These are phyloP conservation scores for Dactylis glomerata DNA, from an alignment of 176 grass and related monocot genomes.

Conservation along the genomic window DNA sequence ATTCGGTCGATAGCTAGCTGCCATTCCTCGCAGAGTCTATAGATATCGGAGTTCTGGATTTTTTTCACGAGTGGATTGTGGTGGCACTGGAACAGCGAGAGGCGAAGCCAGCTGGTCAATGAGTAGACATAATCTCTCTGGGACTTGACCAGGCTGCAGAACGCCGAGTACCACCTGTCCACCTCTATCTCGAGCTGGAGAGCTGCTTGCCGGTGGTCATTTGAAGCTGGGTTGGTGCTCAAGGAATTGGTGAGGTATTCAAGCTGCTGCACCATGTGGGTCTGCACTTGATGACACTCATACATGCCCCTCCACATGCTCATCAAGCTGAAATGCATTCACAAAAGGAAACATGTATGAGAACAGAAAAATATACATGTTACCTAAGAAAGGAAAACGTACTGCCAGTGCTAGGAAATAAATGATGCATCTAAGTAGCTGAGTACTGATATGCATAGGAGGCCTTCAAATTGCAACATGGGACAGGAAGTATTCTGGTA, in stretches of 20 bases:
- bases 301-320: constrained; percentile 99
- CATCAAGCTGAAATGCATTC: constrained; percentile 68
- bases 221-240: constrained; percentile 66
- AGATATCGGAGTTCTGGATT: constrained; percentile 74
- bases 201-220: constrained; percentile 71
- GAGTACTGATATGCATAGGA: constrained; percentile 4
- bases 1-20: constrained; percentile 88
- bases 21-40: constrained; percentile 89
- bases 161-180: constrained; percentile 87
- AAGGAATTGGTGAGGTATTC: constrained; percentile 71
- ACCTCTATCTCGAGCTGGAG: constrained; percentile 92
- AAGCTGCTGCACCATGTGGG: constrained; percentile 95
- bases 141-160: constrained; percentile 81
- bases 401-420: not conserved
- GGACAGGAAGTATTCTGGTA: not conserved
- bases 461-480: not conserved
- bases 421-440: not conserved
- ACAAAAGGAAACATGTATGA: constrained; percentile 18
- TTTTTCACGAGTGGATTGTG: constrained; percentile 57
- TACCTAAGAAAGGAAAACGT: constrained; percentile 1
- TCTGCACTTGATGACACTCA: constrained; percentile 97
- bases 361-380: constrained; percentile 4
- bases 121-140: constrained; percentile 92
- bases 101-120: constrained; percentile 86
- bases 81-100: constrained; percentile 77